phyloP scores from a whole-genome alignment of 306 rosid genomes.

The Cucurbita argyrosperma region DNA sequence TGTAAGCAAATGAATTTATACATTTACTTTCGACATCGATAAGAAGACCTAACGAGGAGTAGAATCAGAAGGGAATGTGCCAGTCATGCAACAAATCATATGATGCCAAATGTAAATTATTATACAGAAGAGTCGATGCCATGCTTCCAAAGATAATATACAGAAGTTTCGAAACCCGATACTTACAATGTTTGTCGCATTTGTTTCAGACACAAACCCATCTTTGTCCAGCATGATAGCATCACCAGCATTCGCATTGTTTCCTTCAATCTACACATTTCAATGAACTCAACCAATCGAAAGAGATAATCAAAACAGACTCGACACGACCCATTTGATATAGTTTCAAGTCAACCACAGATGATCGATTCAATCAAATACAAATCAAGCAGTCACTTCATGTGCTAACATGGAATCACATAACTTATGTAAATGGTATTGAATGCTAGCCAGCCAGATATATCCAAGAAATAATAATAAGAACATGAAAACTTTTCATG shows the following conservation, averaged over 20 bases:
- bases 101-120: no score
- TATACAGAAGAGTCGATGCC: no score
- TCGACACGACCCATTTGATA: background rate
- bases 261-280: constrained; percentile 65
- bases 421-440: background rate
- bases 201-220: constrained; percentile 78
- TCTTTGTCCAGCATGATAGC: constrained; percentile 83
- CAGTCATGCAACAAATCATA: no score
- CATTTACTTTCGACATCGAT: background rate
- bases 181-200: constrained; percentile 76
- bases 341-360: background rate
- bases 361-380: background rate
- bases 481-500: background rate
- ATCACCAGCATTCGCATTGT: constrained; percentile 69
- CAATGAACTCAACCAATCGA: constrained; percentile 5
- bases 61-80: background rate
- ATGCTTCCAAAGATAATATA: background rate
- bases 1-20: background rate
- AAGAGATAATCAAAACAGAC: background rate
- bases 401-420: background rate
- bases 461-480: background rate
- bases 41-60: background rate
- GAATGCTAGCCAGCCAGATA: background rate
- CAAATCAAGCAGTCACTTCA: background rate
- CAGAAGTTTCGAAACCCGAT: background rate